Conservation (phyloP, 177 flowering plant species). For the Vitis hybrid region DNA sequence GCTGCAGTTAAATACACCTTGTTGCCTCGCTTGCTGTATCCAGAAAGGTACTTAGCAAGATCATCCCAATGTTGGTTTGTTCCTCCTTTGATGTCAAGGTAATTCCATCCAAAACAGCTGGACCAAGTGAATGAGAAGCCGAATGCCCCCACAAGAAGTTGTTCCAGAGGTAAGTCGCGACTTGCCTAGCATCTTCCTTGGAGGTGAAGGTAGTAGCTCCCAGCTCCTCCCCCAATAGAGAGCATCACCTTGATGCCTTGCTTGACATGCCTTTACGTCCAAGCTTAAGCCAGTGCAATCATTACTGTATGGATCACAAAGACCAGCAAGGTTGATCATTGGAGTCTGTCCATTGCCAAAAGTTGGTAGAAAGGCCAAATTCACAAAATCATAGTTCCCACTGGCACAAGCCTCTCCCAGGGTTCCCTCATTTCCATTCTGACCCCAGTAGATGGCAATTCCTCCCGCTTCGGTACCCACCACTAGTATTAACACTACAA, state of each 20-base stretch:
- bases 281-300: constrained; percentile 16
- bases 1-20: constrained; percentile 34
- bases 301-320: constrained; percentile 14
- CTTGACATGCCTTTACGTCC: constrained; percentile 21
- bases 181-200: constrained; percentile 20
- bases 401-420: constrained; percentile 20
- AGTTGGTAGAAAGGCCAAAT: constrained; percentile 16
- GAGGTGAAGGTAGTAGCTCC: constrained; percentile 25
- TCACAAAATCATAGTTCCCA: constrained; percentile 18
- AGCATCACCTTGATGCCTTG: constrained; percentile 28
- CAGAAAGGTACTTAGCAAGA: constrained; percentile 29
- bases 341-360: constrained; percentile 25
- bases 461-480: background rate
- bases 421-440: constrained; percentile 27
- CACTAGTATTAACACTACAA: no score
- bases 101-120: constrained; percentile 28
- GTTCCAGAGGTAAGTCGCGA: constrained; percentile 25
- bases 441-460: constrained; percentile 24
- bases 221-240: constrained; percentile 27
- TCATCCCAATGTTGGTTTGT: constrained; percentile 29
- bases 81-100: constrained; percentile 36
- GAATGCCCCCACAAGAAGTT: constrained; percentile 27
- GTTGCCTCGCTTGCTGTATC: constrained; percentile 22
- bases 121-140: constrained; percentile 23
- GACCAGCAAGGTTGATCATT: constrained; percentile 22